These are phyloP conservation scores for Fusarium nodosum DNA, from an alignment of 2,329 filamentous ascomycete genomes.

Conservation along the genomic window DNA sequence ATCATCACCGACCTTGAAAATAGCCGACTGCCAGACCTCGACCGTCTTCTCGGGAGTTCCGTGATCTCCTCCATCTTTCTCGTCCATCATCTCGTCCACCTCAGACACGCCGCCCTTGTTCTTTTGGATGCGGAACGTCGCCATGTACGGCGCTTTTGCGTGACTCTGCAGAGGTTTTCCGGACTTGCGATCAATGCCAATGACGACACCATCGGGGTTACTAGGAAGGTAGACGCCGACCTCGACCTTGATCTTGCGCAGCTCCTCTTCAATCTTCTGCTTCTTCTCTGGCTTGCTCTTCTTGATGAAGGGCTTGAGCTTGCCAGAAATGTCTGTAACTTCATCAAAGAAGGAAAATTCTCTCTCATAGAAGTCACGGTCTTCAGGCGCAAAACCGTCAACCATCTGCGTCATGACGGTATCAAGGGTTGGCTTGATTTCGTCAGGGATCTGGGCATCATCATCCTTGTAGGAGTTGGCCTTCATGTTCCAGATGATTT, in stretches of 20 bases:
- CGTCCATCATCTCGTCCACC: slow-evolving; percentile 65
- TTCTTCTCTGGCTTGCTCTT: slow-evolving; percentile 96
- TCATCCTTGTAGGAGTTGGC: slow-evolving; percentile 99
- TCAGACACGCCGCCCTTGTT: slow-evolving; percentile 69
- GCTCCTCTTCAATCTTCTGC: slow-evolving; percentile 97
- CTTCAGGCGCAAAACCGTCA: slow-evolving; percentile 81
- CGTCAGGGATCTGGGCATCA: slow-evolving; percentile 88
- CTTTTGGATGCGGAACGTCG: slow-evolving; percentile 96
- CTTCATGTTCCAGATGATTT: slow-evolving; percentile 99
- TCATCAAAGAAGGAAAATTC: slow-evolving; percentile 99
- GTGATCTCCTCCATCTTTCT: slow-evolving; percentile 57
- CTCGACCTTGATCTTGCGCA: slow-evolving; percentile 96
- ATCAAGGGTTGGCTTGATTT: slow-evolving; percentile 93
- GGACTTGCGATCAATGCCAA: slow-evolving; percentile 97
- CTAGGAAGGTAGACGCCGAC: slow-evolving; percentile 97
- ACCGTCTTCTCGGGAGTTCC: slow-evolving; percentile 69
- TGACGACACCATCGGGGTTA: slow-evolving; percentile 96
- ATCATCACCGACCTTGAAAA: slow-evolving; percentile 99
- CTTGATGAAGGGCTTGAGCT: slow-evolving; percentile 93
- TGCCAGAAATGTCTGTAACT: slow-evolving; percentile 94
- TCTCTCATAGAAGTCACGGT: slow-evolving; percentile 89
- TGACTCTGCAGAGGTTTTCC: slow-evolving; percentile 98
- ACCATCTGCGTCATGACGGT: slow-evolving; percentile 89
- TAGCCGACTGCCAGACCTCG: slow-evolving; percentile 99
- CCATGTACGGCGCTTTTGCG: slow-evolving; percentile 99